Evolutionary conservation across 2,329 filamentous ascomycete genomes (phyloP).

Genomic region (Beauveria bassiana): DNA sequence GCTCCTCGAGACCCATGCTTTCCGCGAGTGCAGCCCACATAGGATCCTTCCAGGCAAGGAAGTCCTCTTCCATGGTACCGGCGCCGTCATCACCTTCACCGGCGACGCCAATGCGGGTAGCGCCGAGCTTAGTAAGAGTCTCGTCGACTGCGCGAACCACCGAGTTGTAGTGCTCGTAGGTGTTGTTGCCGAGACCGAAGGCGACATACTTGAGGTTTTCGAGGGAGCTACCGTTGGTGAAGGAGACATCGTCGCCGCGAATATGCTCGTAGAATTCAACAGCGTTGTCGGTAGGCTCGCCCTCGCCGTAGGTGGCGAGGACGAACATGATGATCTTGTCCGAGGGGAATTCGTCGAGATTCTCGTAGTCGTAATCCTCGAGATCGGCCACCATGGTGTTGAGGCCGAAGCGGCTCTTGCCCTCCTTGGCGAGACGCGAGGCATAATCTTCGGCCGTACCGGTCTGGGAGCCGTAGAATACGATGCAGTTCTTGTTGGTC

Average conservation of each 20-base stretch:
- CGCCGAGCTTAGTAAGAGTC: conserved; percentile 73
- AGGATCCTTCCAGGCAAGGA: conserved; percentile 96
- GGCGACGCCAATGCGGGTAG: conserved; percentile 72
- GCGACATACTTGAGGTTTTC: conserved; percentile 84
- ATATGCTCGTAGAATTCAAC: conserved; percentile 99
- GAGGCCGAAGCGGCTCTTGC: conserved; percentile 88
- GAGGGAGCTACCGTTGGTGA: conserved; percentile 69
- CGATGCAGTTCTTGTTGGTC: conserved; percentile 90
- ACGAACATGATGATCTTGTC: conserved; percentile 95
- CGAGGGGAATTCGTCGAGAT: conserved; percentile 76
- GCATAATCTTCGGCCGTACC: conserved; percentile 98
- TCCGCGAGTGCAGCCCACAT: conserved; percentile 88
- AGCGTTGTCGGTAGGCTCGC: conserved; percentile 96
- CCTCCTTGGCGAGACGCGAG: conserved; percentile 91
- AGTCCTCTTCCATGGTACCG: conserved; percentile 99
- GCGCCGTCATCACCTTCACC: conserved; percentile 97
- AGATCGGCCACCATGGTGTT: conserved; percentile 98
- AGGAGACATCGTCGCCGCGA: conserved; percentile 69
- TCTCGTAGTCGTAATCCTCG: conserved; percentile 96
- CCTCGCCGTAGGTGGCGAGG: conserved; percentile 94
- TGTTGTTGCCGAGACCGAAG: conserved; percentile 97
- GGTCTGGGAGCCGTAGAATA: conserved; percentile 98
- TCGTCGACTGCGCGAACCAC: conserved; percentile 92
- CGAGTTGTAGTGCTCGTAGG: conserved; percentile 98
- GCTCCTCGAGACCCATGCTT: conserved; percentile 84